Evolutionary conservation across 345 rosid genomes (phyloP).

Genomic region (Populus pruinosa): DNA sequence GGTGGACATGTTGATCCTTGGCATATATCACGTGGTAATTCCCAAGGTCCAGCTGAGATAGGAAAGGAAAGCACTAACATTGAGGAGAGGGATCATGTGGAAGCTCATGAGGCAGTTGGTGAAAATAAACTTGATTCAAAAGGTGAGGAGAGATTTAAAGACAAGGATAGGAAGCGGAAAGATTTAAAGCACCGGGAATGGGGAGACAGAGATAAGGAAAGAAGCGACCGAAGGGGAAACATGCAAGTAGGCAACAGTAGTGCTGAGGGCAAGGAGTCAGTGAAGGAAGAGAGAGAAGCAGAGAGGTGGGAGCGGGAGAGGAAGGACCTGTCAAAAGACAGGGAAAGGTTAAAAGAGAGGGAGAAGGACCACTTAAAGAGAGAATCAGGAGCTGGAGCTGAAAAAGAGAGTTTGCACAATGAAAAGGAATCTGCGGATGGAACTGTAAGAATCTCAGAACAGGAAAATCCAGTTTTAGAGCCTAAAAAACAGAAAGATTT

Average conservation of each 20-base stretch:
- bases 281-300: constrained; percentile 73
- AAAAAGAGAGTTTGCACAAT: constrained; percentile 53
- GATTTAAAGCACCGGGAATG: constrained; percentile 77
- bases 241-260: constrained; percentile 49
- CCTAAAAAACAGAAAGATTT: constrained; percentile 73
- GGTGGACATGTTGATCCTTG: constrained; percentile 56
- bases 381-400: constrained; percentile 60
- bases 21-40: constrained; percentile 53
- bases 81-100: constrained; percentile 53
- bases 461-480: constrained; percentile 49
- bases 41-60: constrained; percentile 51
- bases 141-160: constrained; percentile 84
- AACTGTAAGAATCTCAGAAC: constrained; percentile 56
- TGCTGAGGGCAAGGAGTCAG: constrained; percentile 59
- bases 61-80: constrained; percentile 54
- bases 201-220: constrained; percentile 91
- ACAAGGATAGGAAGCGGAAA: constrained; percentile 87
- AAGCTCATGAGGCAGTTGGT: constrained; percentile 75
- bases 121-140: constrained; percentile 79
- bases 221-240: constrained; percentile 67
- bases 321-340: constrained; percentile 61
- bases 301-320: constrained; percentile 91
- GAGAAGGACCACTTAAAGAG: constrained; percentile 66
- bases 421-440: constrained; percentile 74
- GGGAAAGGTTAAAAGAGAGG: constrained; percentile 73